Evolutionary conservation across 108 stramenopile genomes (phyloP).

Genomic region (Epithemia pelagica): DNA sequence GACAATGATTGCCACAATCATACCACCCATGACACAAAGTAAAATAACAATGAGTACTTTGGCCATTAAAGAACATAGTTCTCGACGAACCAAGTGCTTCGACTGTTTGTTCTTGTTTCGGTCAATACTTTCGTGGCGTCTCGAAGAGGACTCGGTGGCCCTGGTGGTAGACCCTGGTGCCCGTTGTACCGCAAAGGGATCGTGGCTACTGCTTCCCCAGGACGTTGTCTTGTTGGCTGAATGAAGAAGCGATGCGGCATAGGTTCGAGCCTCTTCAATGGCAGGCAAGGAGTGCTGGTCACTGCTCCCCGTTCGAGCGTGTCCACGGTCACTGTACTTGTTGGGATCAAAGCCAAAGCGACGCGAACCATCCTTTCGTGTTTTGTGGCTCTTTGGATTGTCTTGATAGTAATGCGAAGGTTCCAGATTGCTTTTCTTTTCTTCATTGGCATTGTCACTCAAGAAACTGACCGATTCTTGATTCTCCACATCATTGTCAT

Average conservation of each 20-base stretch:
- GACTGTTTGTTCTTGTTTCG: background rate
- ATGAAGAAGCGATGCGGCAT: slow-evolving; percentile 27
- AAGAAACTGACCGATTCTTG: background rate
- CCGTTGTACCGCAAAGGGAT: background rate
- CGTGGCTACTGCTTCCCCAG: background rate
- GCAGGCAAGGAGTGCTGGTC: slow-evolving; percentile 6
- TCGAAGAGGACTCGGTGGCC: background rate
- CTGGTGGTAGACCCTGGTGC: background rate
- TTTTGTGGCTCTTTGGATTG: background rate
- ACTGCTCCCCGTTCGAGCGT: background rate
- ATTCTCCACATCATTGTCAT: slow-evolving; percentile 6
- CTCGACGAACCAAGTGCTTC: slow-evolving; percentile 3
- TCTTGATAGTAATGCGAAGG: background rate
- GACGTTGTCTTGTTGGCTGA: slow-evolving; percentile 1
- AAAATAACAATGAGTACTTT: background rate
- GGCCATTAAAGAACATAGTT: background rate
- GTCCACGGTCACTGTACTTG: background rate
- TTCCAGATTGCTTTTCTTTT: background rate
- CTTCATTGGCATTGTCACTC: background rate
- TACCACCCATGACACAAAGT: background rate
- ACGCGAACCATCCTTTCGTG: background rate
- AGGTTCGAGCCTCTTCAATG: slow-evolving; percentile 23
- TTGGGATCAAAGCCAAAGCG: background rate
- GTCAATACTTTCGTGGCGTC: background rate
- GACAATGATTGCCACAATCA: background rate